A percentile compares a stretch with the other conserved stretches of the same genome.
Evolutionary conservation across 192 early-diverging fungal genomes (phyloP).

Genomic region (Mortierella alpina): DNA sequence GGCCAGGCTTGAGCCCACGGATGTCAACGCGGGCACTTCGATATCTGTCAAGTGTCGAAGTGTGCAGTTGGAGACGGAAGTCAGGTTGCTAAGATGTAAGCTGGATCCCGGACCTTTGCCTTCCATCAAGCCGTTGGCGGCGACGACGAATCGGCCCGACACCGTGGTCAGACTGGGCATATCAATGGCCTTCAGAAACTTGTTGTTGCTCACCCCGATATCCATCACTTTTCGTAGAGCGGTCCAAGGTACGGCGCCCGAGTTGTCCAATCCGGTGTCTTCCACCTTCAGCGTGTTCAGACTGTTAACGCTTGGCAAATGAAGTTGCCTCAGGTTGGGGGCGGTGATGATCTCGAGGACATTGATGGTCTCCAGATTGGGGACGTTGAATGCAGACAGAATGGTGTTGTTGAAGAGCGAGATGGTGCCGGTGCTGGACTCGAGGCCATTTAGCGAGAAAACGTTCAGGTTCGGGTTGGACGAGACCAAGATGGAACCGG

Average conservation of each 20-base stretch:
- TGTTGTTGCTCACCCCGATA: constrained; percentile 68
- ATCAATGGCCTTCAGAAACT: constrained; percentile 60
- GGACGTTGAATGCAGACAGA: constrained; percentile 56
- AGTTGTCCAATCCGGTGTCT: constrained; percentile 56
- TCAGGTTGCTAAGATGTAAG: constrained; percentile 62
- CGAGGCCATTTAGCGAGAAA: constrained; percentile 25
- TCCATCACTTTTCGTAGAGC: constrained; percentile 51
- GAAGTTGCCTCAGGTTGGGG: constrained; percentile 55
- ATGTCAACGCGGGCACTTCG: constrained; percentile 54
- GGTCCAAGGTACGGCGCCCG: constrained; percentile 53
- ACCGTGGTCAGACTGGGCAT: constrained; percentile 59
- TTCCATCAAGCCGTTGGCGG: constrained; percentile 62
- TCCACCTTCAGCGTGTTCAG: constrained; percentile 59
- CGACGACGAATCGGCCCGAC: constrained; percentile 63
- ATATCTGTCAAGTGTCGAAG: constrained; percentile 66
- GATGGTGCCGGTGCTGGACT: constrained; percentile 48
- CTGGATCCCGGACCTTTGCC: constrained; percentile 43
- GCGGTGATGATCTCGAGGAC: constrained; percentile 63
- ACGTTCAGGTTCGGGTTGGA: constrained; percentile 31
- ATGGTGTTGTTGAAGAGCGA: constrained; percentile 68
- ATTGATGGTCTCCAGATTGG: constrained; percentile 50
- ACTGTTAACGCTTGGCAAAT: constrained; percentile 26
- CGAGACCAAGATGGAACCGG: constrained; percentile 24
- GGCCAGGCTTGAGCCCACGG: constrained; percentile 65
- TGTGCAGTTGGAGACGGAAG: constrained; percentile 64